These are phyloP conservation scores for Ophiocordyceps robertsii DNA, from an alignment of 2,329 filamentous ascomycete genomes.

Conservation along the genomic window DNA sequence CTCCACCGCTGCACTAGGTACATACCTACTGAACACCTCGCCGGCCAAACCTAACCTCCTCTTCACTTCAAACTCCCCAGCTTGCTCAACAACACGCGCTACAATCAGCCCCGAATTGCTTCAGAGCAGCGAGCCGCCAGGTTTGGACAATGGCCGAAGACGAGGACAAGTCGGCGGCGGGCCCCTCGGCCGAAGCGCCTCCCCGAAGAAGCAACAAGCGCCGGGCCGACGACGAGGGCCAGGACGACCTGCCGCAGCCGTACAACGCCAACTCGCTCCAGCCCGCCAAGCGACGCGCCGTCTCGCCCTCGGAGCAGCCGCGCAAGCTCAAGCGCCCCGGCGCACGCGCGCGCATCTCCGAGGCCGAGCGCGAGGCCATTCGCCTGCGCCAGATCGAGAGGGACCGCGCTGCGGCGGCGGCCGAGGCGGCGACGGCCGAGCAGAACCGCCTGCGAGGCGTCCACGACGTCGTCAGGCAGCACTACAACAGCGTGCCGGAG, in stretches of 20 bases:
- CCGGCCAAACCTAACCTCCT: too few species aligned
- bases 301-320: slow-evolving; percentile 40
- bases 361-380: slow-evolving; percentile 53
- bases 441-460: slow-evolving; percentile 36
- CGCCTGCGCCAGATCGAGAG: slow-evolving; percentile 48
- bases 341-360: slow-evolving; percentile 51
- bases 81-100: too few species aligned
- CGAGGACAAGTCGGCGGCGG: background rate
- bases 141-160: background rate
- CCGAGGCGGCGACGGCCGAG: slow-evolving; percentile 20
- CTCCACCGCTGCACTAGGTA: too few species aligned
- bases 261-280: slow-evolving; percentile 47
- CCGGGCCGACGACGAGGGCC: slow-evolving; percentile 18
- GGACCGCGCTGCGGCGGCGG: slow-evolving; percentile 26
- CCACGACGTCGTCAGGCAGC: slow-evolving; percentile 77
- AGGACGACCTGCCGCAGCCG: slow-evolving; percentile 39
- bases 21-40: too few species aligned
- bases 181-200: background rate
- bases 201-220: slow-evolving; percentile 14
- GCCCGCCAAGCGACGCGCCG: slow-evolving; percentile 42
- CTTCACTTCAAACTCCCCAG: too few species aligned
- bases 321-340: slow-evolving; percentile 59
- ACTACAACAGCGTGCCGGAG: slow-evolving; percentile 94
- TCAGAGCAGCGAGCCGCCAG: too few species aligned
- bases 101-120: too few species aligned